Conservation (phyloP, 1,284 basidiomycete species). For the Cystobasidium sp. region DNA sequence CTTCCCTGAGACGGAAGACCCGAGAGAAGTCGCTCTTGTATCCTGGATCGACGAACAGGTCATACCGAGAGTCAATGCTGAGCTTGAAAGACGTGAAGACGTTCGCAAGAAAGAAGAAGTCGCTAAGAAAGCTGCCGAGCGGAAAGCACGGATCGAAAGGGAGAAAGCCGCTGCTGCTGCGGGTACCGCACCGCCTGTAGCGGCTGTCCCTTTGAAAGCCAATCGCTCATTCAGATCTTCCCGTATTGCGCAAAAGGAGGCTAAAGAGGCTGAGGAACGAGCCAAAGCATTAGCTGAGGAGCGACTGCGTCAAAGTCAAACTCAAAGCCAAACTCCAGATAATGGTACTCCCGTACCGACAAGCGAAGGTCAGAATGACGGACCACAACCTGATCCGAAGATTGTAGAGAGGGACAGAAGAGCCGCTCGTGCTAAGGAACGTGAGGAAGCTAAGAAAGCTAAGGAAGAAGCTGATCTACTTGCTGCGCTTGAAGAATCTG, state of each 20-base stretch:
- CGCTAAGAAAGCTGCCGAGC: constrained; percentile 31
- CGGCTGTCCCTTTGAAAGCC: neutral
- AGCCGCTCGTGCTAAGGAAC: constrained; percentile 31
- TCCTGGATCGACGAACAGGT: constrained; percentile 69
- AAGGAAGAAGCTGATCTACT: constrained; percentile 39
- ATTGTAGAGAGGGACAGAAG: constrained; percentile 30
- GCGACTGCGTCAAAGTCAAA: neutral
- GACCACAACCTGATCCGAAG: constrained; percentile 24
- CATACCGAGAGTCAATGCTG: constrained; percentile 61
- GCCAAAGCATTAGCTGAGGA: constrained; percentile 28
- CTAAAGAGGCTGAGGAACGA: constrained; percentile 33
- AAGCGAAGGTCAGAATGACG: neutral
- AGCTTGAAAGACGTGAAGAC: constrained; percentile 31
- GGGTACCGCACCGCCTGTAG: constrained; percentile 1
- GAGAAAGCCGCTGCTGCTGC: constrained; percentile 18
- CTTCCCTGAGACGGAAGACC: constrained; percentile 75
- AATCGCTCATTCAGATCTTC: constrained; percentile 9
- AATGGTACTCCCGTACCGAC: neutral
- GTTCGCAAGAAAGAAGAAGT: constrained; percentile 32
- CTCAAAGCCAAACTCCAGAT: neutral
- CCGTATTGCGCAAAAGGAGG: constrained; percentile 23
- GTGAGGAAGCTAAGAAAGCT: constrained; percentile 38
- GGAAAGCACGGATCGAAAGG: constrained; percentile 22
- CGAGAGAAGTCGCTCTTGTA: constrained; percentile 75
- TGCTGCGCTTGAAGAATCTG: constrained; percentile 18